Evolutionary conservation across 2,329 filamentous ascomycete species (phyloP).

Genomic region (Conoideocrella luteorostrata): DNA sequence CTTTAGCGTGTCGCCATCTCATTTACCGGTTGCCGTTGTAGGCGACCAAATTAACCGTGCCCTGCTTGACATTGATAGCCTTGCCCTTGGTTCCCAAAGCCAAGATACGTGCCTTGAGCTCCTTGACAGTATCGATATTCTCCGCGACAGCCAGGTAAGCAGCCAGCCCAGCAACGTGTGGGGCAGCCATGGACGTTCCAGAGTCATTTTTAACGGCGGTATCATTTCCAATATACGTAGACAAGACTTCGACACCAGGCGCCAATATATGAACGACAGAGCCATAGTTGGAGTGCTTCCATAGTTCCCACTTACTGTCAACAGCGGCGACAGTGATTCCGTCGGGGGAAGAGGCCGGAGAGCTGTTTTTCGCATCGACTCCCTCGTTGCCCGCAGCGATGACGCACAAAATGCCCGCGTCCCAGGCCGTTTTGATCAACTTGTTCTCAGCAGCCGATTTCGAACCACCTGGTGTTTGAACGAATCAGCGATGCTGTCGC

Average conservation of each 20-base stretch:
- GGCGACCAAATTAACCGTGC: constrained; percentile 38
- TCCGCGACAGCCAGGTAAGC: constrained; percentile 48
- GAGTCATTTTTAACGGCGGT: constrained; percentile 40
- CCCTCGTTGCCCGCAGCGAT: constrained; percentile 48
- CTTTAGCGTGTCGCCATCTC: too few relatives aligned
- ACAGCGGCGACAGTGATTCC: constrained; percentile 49
- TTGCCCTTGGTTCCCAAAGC: constrained; percentile 33
- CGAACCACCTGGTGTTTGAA: neutral
- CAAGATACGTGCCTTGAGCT: constrained; percentile 35
- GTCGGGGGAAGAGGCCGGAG: constrained; percentile 40
- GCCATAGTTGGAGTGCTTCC: constrained; percentile 46
- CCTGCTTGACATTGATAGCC: constrained; percentile 25
- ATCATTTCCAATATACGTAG: constrained; percentile 37
- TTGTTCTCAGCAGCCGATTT: constrained; percentile 36
- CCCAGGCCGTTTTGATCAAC: constrained; percentile 40
- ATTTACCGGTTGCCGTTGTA: constrained; percentile 35
- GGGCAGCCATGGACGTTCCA: constrained; percentile 57
- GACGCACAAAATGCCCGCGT: constrained; percentile 42
- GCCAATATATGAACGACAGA: constrained; percentile 43
- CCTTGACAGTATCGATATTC: constrained; percentile 30
- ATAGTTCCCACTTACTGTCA: constrained; percentile 29
- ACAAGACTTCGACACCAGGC: constrained; percentile 39
- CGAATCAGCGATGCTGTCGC: neutral
- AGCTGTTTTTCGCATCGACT: constrained; percentile 31
- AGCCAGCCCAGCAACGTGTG: constrained; percentile 53